Percentiles rank a stretch among this genome's conserved stretches.
phyloP scores from a whole-genome alignment of 352 stramenopile species.

The Phytophthora cryptogea region DNA sequence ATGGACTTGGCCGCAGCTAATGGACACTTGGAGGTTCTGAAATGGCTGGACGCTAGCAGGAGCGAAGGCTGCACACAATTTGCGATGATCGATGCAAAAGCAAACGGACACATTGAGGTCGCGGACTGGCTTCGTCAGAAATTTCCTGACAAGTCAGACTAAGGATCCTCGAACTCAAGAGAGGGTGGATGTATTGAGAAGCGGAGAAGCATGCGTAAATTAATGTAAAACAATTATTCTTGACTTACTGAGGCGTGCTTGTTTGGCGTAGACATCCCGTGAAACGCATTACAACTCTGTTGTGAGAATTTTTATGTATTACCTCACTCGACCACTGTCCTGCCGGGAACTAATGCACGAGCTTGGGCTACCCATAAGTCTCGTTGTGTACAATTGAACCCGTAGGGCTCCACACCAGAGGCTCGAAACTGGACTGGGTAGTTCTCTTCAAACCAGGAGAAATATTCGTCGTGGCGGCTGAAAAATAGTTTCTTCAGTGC shows the following conservation, averaged over 20 bases:
- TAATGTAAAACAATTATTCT: neutral
- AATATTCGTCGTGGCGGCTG: neutral
- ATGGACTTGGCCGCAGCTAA: slow-evolving; percentile 20
- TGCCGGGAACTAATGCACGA: too few relatives aligned
- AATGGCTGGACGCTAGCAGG: slow-evolving; percentile 23
- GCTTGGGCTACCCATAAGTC: too few relatives aligned
- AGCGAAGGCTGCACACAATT: slow-evolving; percentile 22
- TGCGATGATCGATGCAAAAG: slow-evolving; percentile 20
- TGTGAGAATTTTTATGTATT: too few relatives aligned
- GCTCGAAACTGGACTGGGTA: neutral
- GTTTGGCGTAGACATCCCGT: too few relatives aligned
- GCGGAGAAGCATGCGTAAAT: neutral
- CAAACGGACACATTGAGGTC: slow-evolving; percentile 11
- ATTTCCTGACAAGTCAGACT: slow-evolving; percentile 1
- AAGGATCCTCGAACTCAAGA: neutral
- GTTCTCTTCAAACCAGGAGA: neutral
- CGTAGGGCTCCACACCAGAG: neutral
- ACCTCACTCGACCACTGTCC: too few relatives aligned
- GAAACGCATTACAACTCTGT: too few relatives aligned
- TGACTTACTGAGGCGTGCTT: too few relatives aligned
- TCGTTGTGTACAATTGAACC: neutral
- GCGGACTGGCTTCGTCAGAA: slow-evolving; percentile 6
- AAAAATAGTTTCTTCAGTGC: too few relatives aligned
- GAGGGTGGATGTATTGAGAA: too few relatives aligned
- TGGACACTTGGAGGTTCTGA: slow-evolving; percentile 25